Evolutionary conservation across 495 filamentous ascomycete species (phyloP).

Genomic region (Neurospora tetrasperma): DNA sequence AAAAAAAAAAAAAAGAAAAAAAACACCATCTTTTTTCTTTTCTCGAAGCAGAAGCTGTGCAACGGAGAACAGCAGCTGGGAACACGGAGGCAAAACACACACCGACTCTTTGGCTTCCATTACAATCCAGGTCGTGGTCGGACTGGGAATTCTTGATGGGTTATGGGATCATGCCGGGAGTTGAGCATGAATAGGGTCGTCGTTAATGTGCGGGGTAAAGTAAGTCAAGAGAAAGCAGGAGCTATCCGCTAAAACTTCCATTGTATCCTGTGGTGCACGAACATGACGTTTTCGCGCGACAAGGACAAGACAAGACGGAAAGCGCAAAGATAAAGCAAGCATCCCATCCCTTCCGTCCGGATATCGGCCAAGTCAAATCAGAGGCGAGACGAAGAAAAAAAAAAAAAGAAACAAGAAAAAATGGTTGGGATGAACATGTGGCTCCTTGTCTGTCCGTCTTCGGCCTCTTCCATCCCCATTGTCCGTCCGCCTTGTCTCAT

Average conservation of each 20-base stretch:
- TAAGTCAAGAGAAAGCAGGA: too few species aligned
- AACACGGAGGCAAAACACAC: conserved; percentile 2
- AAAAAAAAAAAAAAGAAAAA: too few species aligned
- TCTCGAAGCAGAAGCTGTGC: background rate
- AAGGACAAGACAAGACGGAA: background rate
- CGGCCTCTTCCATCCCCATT: background rate
- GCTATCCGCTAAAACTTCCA: too few species aligned
- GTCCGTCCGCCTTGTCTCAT: background rate
- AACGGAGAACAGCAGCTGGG: background rate
- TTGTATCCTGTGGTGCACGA: background rate
- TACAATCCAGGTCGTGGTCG: conserved; percentile 2
- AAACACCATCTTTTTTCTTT: background rate
- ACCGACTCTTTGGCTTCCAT: conserved; percentile 6
- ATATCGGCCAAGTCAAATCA: background rate
- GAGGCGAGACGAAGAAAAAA: background rate
- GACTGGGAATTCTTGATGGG: background rate
- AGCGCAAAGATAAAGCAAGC: background rate
- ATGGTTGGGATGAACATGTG: background rate
- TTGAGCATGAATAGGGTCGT: background rate
- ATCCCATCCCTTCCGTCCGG: background rate
- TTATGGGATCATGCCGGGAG: background rate
- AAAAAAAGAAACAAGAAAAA: background rate
- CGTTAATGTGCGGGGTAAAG: background rate
- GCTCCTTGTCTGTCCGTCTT: background rate
- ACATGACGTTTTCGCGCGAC: background rate